Evolutionary conservation across 306 rosid species (phyloP), one percentile per base, ranked within the genome.

Genomic region (Echinosophora koreensis): DNA sequence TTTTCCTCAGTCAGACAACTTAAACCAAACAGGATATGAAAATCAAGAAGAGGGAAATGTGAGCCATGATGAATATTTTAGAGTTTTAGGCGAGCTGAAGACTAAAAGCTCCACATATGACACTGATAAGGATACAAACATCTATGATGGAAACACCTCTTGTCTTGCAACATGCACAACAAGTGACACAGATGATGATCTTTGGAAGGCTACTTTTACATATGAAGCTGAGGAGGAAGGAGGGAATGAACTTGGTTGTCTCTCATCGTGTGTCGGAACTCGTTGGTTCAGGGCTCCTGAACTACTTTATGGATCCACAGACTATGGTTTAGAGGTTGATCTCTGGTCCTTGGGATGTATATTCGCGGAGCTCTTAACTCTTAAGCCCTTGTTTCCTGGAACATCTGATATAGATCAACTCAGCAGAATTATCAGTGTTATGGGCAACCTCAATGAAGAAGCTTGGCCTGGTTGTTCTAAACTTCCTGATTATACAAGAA

Each of bases 301-400:
- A 81, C 82, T 95, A 62, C 97, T 95, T 41, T 92, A 80, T 15
- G 97, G 97, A 16, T 88, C 96, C 58, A 79, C 77, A 1, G 83
- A 83, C 73, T 95, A 95, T n/a, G 91, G 97, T 75, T 50, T 88
- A 30, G 97, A 87, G 89, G 82, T 92, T 57, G 99, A 95, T 85
- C 83, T 95, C 6, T 95, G 99, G 99, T 90, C 99, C 6, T 55
- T 95, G 76, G 99, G 99, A 8, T 92, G 99, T 87, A 77, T 95
- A 65, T 89, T 92, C 16, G 86, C 97, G 0, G 97, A 92, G 72
- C 88, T 95, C 13, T 76, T 87, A 15, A 86, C 88, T 1, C 79
- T 87, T 78, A 81, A 92, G 65, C 97, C 99, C 3, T 84, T 95
- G 63, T 92, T 95, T 72, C 91, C 96, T 0, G 97, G 99, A 68